Evolutionary conservation across 2,329 filamentous ascomycete species (phyloP).

Genomic region (Coleophoma cylindrospora): DNA sequence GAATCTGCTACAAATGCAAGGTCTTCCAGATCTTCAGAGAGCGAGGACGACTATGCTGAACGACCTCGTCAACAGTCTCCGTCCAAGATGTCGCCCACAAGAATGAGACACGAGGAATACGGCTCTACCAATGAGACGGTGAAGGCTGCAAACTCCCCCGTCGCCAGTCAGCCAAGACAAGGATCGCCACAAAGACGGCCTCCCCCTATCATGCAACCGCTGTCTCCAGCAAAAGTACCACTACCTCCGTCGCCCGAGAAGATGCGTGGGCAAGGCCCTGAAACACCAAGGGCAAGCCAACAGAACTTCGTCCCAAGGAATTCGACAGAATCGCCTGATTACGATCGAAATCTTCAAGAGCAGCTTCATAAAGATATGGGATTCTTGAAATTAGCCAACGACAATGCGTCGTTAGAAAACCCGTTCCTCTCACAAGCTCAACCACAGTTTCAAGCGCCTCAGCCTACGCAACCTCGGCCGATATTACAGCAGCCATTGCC

Average conservation of each 20-base stretch:
- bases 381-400: slow-evolving; percentile 42
- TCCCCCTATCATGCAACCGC: slow-evolving; percentile 28
- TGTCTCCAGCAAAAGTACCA: slow-evolving; percentile 55
- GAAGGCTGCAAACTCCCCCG: slow-evolving; percentile 39
- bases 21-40: slow-evolving; percentile 46
- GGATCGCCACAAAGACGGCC: slow-evolving; percentile 56
- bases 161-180: slow-evolving; percentile 46
- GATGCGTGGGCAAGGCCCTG: slow-evolving; percentile 27
- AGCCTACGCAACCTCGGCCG: slow-evolving; percentile 18
- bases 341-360: slow-evolving; percentile 55
- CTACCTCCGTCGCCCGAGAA: slow-evolving; percentile 56
- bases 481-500: slow-evolving; percentile 27
- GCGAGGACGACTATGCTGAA: slow-evolving; percentile 45
- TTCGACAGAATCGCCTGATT: slow-evolving; percentile 48
- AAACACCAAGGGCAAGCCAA: slow-evolving; percentile 45
- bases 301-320: slow-evolving; percentile 36
- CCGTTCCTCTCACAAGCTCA: slow-evolving; percentile 17
- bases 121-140: slow-evolving; percentile 43
- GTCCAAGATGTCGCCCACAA: slow-evolving; percentile 34
- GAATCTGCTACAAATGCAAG: slow-evolving; percentile 77
- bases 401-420: slow-evolving; percentile 10
- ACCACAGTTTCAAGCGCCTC: slow-evolving; percentile 13
- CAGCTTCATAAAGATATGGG: slow-evolving; percentile 61
- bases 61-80: slow-evolving; percentile 45
- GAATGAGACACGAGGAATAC: slow-evolving; percentile 28